phyloP scores from a whole-genome alignment of 805 yeast species.

The Zygosaccharomyces siamensis region DNA sequence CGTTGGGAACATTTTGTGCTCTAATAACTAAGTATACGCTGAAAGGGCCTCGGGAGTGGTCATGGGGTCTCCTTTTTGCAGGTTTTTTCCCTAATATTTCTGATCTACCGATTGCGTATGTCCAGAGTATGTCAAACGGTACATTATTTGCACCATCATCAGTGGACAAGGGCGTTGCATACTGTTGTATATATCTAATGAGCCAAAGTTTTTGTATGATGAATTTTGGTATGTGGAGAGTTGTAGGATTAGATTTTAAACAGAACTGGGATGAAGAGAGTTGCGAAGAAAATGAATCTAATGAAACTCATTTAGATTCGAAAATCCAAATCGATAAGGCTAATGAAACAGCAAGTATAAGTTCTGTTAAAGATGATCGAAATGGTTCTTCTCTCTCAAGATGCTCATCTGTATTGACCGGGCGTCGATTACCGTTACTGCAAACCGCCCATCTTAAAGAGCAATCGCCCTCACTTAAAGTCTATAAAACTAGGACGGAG shows the following conservation, averaged over 20 bases:
- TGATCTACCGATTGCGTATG: conserved; percentile 81
- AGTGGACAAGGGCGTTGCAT: conserved; percentile 71
- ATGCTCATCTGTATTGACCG: background rate
- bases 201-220: conserved; percentile 64
- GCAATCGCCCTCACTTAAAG: background rate
- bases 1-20: conserved; percentile 43
- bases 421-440: background rate
- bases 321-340: conserved; percentile 8
- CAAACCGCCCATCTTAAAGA: background rate
- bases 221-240: conserved; percentile 67
- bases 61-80: conserved; percentile 68
- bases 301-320: background rate
- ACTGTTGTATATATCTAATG: conserved; percentile 66
- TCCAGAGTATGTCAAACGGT: conserved; percentile 65
- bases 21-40: conserved; percentile 42
- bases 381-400: background rate
- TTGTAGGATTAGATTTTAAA: conserved; percentile 67
- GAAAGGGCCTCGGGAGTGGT: conserved; percentile 66
- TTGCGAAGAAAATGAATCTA: background rate
- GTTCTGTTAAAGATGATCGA: background rate
- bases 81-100: conserved; percentile 76
- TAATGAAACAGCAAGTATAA: background rate
- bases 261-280: conserved; percentile 24
- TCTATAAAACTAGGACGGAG: conserved; percentile 2
- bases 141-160: conserved; percentile 49